phyloP scores from a whole-genome alignment of 1,284 basidiomycete species.

The Fomitopsis pinicola region DNA sequence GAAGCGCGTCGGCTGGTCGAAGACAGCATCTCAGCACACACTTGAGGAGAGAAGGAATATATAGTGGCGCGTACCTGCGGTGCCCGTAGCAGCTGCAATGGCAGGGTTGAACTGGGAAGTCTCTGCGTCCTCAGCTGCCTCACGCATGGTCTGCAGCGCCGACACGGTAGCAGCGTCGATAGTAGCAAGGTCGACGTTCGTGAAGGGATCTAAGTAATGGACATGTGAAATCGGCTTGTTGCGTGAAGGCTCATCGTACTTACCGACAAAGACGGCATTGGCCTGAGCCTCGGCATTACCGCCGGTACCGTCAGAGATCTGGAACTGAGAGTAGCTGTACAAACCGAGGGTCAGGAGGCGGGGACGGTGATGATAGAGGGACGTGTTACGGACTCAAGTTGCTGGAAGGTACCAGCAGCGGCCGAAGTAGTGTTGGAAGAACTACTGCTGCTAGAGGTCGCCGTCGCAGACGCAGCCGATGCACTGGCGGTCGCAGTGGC shows the following conservation, averaged over 20 bases:
- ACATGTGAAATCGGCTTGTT: constrained; percentile 30
- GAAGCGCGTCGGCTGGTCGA: constrained; percentile 31
- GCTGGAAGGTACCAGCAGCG: background rate
- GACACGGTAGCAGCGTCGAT: constrained; percentile 22
- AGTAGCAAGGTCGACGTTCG: constrained; percentile 32
- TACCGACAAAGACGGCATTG: constrained; percentile 38
- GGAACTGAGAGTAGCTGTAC: constrained; percentile 38
- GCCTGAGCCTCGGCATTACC: constrained; percentile 39
- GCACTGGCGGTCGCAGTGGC: background rate
- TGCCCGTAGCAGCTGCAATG: constrained; percentile 38
- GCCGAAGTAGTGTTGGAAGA: background rate
- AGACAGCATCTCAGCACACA: background rate
- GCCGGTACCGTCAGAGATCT: constrained; percentile 41
- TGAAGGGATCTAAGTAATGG: constrained; percentile 37
- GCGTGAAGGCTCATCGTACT: constrained; percentile 23
- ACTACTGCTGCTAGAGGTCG: background rate
- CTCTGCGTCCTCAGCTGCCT: constrained; percentile 41
- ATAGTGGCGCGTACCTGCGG: background rate
- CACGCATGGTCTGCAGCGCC: constrained; percentile 40
- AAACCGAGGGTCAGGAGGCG: background rate
- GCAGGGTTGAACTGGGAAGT: constrained; percentile 39
- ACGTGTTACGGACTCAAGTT: background rate
- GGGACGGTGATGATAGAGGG: background rate
- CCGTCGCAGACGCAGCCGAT: background rate
- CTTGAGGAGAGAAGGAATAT: no score